Evolutionary conservation across 257 asterid genomes (phyloP), one percentile per base, ranked within the genome.

Genomic region (Coffea canephora): DNA sequence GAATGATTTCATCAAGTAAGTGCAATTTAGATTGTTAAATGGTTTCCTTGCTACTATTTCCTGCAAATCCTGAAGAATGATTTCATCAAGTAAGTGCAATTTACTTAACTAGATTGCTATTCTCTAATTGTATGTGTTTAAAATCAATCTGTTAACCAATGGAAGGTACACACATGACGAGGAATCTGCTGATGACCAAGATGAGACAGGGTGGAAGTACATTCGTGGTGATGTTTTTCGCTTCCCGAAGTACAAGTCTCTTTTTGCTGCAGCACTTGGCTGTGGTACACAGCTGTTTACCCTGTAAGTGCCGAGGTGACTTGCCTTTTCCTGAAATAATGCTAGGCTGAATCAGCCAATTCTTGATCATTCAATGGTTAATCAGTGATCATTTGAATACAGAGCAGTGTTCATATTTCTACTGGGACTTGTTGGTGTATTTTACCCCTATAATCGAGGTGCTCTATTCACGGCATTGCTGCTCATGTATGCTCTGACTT

Each of bases 391-490:
- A 9, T 78, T 79, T 52, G n/a, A 52, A 19, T 39, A 45, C 87
- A 86, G 89, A 18, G 71, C 89, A 54, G 75, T 82, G 55, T 86
- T 84, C 46, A 84, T 86, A 57, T 86, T 86, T 64, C 54, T 85
- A 36, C 86, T 85, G 25, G 86, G 86, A 49, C 81, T 85, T 41
- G 88, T 85, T 76, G 89, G 89, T 27, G 89, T 84, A 64, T 86
- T 86, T 80, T 86, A 86, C 70, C 89, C 89, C 19, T 86, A 86
- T 78, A 86, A 86, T 81, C 89, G 89, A 21, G 84, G 89, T 77
- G 85, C 88, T 45, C 84, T 85, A 0, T 85, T 85, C 77, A 80
- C 89, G n/a, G 87, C 89, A 3, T 80, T 86, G n/a, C 83, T 85
- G 81, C 80, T 85, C 71, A 83, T 85, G 31, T 85, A 85, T 77